Percentiles rank a stretch among this genome's conserved stretches.
Conservation (phyloP, 345 rosid species). For the Citrus cavaleriei region DNA sequence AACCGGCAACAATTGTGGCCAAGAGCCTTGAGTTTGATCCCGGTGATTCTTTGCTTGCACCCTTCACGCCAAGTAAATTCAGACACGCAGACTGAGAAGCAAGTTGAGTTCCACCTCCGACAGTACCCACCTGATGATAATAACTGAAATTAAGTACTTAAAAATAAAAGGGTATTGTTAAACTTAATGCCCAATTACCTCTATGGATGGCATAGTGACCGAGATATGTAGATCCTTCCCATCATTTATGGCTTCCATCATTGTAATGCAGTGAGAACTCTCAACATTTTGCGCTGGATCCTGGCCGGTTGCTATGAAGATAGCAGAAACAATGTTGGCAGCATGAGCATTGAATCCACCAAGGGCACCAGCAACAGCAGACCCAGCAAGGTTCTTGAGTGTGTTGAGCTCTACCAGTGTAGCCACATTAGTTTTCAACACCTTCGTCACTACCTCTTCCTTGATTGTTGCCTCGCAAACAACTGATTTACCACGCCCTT, state of each 20-base stretch:
- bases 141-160: background rate
- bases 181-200: conserved; percentile 34
- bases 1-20: conserved; percentile 75
- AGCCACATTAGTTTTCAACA: conserved; percentile 67
- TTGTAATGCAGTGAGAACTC: conserved; percentile 87
- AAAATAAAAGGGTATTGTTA: background rate
- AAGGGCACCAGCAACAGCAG: conserved; percentile 81
- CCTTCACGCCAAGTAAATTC: conserved; percentile 76
- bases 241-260: conserved; percentile 84
- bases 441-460: conserved; percentile 75
- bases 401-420: conserved; percentile 76
- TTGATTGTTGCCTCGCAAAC: conserved; percentile 81
- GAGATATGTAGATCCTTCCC: conserved; percentile 84
- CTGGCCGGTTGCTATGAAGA: conserved; percentile 84
- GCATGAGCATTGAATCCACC: conserved; percentile 96
- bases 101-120: conserved; percentile 91
- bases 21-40: conserved; percentile 70
- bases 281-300: conserved; percentile 92
- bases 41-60: conserved; percentile 59
- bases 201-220: conserved; percentile 83
- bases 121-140: conserved; percentile 65
- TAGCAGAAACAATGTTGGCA: conserved; percentile 78
- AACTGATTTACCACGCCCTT: conserved; percentile 88
- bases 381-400: conserved; percentile 82
- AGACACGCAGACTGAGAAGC: conserved; percentile 87